Base-by-base conservation (phyloP, 768 basidiomycete genomes). In the Tricholoma hemisulphureum region DNA sequence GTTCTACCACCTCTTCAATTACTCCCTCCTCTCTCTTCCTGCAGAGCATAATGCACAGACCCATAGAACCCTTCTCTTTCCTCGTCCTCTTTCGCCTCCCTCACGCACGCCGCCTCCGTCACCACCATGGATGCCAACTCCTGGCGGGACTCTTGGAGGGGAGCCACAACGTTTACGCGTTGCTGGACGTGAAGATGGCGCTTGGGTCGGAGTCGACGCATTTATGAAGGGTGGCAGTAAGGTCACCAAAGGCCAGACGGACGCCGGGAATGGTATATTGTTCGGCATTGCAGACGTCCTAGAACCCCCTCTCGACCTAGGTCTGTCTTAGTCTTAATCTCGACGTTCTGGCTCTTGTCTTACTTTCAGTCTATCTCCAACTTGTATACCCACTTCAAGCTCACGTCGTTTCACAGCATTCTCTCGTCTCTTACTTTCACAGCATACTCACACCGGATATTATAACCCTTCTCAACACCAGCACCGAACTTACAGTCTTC, bases 1-100 rank as follows among this genome's bases (percentile, higher is more conserved):
- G 53, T 87, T 98, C 66, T 98, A 98, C 70, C 97, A 98, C 71
- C 73, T 98, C 45, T 79, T 98, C 63, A 97, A 98, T 71, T 85
- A 85, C 69, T 84, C 89, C 6, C 68, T 97, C 28, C 64, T 79
- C 18, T 64, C 70, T 14, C 77, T 84, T 26, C 72, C 78, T 4
- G 64, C 74, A 2, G 71, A 80, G 28, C 66, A 75, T 9, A 63
- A 73, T 20, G 69, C 75, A 9, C 68, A 74, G 39, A 75, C 77
- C 9, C 78, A 82, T 61, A 60, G 80, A 59, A 93, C 92, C 2
- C 76, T 93, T 5, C 86, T 86, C 65, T 94, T 79, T 67, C 92
- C 93, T n/a, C 81, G 78, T 35, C 74, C 77, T 3, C 63, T 80
- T n/a, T 81, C 87, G 49, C 79, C 82, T 43, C 86, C 89, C n/a